Evolutionary conservation across 768 basidiomycete genomes (phyloP), one percentile per base, ranked within the genome.

Genomic region (Gyrodon lividus): DNA sequence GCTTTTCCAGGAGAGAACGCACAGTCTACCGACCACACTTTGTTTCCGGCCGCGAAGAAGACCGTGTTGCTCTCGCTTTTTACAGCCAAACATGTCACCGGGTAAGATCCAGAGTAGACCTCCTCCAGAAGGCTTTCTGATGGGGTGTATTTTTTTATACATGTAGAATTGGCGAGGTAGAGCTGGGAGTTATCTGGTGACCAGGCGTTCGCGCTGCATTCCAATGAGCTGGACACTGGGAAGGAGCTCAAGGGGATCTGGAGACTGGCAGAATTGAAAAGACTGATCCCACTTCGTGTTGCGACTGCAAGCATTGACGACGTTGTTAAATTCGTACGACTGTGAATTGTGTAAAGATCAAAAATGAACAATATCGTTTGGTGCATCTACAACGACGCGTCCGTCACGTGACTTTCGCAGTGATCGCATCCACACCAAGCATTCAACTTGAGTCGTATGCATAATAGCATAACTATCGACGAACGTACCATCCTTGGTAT

Each of bases 61-160:
- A 86, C 58, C 0, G 70, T 74, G 37, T 57, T 67, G 14, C 71
- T 62, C 24, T 64, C 69, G 54, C 71, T 71, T 49, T 70, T 71
- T 48, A 58, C 57, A 30, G 61, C 54, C 30, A 78, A 64, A 30
- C 67, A 60, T 7, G 66, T 59, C 17, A 73, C 60, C 1, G 60
- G 46, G 22, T 58, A 52, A 2, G 64, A 51, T 16, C 67, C 65
- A 12, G 59, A 49, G 52, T 77, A 77, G 6, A 86, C 55, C 13
- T 74, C 72, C 39, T 73, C 71, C 43, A 84, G 50, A 12, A 70
- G 64, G 43, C 75, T 73, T 14, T 76, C 72, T 1, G 72, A 63
- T 14, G 77, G 66, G 16, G 81, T 78, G 56, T 84, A 87, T 65
- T 72, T 72, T 48, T 78, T 74, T 56, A 89, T 77, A 4, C 61